These are phyloP conservation scores for Novymonas esmeraldas DNA, from an alignment of 208 protist genomes.

Conservation along the genomic window DNA sequence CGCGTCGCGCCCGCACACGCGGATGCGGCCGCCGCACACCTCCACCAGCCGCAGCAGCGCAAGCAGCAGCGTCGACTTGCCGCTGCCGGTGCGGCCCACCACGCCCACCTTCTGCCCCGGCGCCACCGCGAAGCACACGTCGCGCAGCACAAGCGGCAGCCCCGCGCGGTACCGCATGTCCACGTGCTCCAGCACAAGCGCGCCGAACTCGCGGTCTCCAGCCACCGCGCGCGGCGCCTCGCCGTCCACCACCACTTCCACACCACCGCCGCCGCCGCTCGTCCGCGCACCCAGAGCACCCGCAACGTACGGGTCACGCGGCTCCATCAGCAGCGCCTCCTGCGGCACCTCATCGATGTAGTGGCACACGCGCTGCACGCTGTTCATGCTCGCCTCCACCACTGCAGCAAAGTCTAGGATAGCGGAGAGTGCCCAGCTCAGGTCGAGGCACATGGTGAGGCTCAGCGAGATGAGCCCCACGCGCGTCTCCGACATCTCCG, in stretches of 20 bases:
- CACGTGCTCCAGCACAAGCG: constrained; percentile 69
- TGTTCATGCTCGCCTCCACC: constrained; percentile 79
- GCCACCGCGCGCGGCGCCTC: background rate
- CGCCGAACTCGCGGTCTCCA: constrained; percentile 2
- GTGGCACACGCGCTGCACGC: constrained; percentile 65
- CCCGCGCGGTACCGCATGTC: constrained; percentile 76
- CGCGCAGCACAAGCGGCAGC: constrained; percentile 74
- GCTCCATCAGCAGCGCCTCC: constrained; percentile 45
- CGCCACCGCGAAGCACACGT: constrained; percentile 55
- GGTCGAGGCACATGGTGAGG: constrained; percentile 67
- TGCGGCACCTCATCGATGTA: constrained; percentile 57
- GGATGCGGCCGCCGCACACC: constrained; percentile 40
- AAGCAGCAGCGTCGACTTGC: constrained; percentile 84
- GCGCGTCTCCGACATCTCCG: constrained; percentile 21
- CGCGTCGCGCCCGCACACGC: constrained; percentile 38
- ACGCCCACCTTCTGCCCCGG: constrained; percentile 81
- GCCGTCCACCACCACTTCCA: background rate
- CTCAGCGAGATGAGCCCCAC: constrained; percentile 73
- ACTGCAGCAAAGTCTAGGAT: constrained; percentile 34
- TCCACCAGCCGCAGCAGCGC: constrained; percentile 70
- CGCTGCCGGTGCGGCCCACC: constrained; percentile 82
- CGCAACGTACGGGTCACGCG: constrained; percentile 11
- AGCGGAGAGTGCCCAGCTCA: constrained; percentile 42
- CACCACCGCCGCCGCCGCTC: background rate
- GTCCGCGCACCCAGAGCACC: background rate